Evolutionary conservation across 2,329 filamentous ascomycete species (phyloP), one percentile per base, ranked within the genome.

Genomic region (Aspergillus novoparasiticus): DNA sequence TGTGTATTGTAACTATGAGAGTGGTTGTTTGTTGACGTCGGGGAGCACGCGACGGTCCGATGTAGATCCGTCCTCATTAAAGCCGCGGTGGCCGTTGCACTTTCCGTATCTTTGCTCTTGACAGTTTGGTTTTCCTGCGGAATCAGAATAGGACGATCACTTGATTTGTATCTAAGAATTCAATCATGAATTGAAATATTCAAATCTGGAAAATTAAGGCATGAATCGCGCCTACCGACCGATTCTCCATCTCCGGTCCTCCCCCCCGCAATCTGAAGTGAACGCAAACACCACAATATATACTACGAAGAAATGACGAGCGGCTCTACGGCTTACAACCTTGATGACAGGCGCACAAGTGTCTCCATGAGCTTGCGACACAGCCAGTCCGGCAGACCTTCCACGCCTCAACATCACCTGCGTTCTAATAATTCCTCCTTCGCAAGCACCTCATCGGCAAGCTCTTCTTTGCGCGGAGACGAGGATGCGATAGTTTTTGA

Each of bases 401-500:
- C 81, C 46, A 92, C 90, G 10, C 89, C 85, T 43, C 81, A 75
- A 59, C 75, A 75, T 28, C 72, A 72, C 41, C 68, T 75, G 39
- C 87, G 61, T 75, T 84, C 67, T 81, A 86, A 66, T 75, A 81
- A 72, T 78, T 86, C 70, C 74, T 88, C 68, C 39, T 80, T 76
- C 64, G 83, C 84, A 23, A 81, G 84, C 58, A 86, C 84, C 67
- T 85, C 85, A 34, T 89, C 87, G 6, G 85, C 87, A 2, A 81
- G 84, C 53, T 81, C 81, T 36, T 82, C 81, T 28, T 87, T 85
- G 66, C 86, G 87, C 56, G 84, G 87, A 62, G 93, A 97, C 71
- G 95, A 99, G 72, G 95, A 97, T 69, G 83, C 90, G 8, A 79
- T 97, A 6, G 85, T 99, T 48, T 83, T 97, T 58, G 93, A 98